These are phyloP conservation scores for Salix purpurea DNA, from an alignment of 345 rosid species.

Conservation along the genomic window DNA sequence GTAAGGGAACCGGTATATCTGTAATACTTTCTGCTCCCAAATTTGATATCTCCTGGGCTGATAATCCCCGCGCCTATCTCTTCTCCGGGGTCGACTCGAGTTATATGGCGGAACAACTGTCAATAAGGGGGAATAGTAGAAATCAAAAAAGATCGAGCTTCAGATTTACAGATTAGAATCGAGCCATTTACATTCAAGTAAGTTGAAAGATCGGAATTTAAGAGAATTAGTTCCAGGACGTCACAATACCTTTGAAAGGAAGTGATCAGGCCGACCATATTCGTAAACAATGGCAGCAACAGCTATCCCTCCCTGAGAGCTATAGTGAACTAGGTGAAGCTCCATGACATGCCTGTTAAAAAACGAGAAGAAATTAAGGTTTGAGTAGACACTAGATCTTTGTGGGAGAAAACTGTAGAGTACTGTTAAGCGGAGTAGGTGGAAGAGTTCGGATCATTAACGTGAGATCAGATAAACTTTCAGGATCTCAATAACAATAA, in stretches of 20 bases:
- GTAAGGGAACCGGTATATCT: conserved; percentile 74
- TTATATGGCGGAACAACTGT: conserved; percentile 47
- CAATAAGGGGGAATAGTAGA: neutral
- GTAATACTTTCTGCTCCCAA: conserved; percentile 49
- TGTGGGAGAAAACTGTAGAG: neutral
- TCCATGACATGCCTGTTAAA: conserved; percentile 44
- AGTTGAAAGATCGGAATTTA: neutral
- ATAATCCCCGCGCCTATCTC: conserved; percentile 37
- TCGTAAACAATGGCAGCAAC: conserved; percentile 50
- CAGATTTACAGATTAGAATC: neutral
- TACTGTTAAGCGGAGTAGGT: neutral
- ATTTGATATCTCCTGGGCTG: conserved; percentile 46
- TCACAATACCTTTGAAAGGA: conserved; percentile 46
- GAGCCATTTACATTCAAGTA: neutral
- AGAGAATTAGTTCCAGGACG: too few species aligned
- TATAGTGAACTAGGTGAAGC: conserved; percentile 58
- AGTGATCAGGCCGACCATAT: conserved; percentile 52
- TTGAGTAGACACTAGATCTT: neutral
- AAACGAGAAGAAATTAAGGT: too few species aligned
- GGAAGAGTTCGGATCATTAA: neutral
- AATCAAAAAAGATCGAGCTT: neutral
- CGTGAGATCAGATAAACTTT: neutral
- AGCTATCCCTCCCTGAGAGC: conserved; percentile 33
- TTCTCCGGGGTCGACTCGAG: conserved; percentile 15
- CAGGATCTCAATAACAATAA: neutral